phyloP scores from a whole-genome alignment of 192 early-diverging fungal genomes.

The Coemansia sp. region DNA sequence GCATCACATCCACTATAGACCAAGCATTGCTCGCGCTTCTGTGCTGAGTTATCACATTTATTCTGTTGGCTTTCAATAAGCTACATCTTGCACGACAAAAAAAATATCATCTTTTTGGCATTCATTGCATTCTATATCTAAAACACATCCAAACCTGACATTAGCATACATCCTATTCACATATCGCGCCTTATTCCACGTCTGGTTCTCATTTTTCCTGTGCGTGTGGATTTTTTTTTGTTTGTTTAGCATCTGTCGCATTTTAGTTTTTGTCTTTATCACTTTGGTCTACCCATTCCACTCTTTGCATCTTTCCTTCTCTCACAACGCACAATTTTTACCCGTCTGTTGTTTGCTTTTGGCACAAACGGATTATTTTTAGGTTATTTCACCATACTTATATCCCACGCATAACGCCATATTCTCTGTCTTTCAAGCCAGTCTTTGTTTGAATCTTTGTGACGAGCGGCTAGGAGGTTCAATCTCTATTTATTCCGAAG shows the following conservation, averaged over 20 bases:
- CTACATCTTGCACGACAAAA: not conserved
- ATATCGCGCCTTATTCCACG: conserved; percentile 3
- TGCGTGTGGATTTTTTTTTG: not conserved
- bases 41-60: not conserved
- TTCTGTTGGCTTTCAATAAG: conserved; percentile 6
- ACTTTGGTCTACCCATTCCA: not conserved
- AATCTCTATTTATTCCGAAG: conserved; percentile 1
- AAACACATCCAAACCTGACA: conserved; percentile 5
- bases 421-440: not conserved
- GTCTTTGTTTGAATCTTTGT: not conserved
- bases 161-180: conserved; percentile 6
- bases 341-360: not conserved
- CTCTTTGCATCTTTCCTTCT: not conserved
- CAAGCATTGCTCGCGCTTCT: not conserved
- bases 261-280: not conserved
- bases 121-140: conserved; percentile 4
- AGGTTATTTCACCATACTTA: not conserved
- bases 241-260: not conserved
- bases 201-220: not conserved
- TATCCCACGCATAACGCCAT: not conserved
- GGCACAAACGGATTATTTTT: not conserved
- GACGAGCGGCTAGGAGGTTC: not conserved
- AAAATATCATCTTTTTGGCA: conserved; percentile 3
- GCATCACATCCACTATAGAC: conserved; percentile 3
- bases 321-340: not conserved